A percentile compares a stretch with the other conserved stretches of the same genome.
These are phyloP conservation scores for Diaporthe citriasiana DNA, from an alignment of 2,329 filamentous ascomycete genomes.

Conservation along the genomic window DNA sequence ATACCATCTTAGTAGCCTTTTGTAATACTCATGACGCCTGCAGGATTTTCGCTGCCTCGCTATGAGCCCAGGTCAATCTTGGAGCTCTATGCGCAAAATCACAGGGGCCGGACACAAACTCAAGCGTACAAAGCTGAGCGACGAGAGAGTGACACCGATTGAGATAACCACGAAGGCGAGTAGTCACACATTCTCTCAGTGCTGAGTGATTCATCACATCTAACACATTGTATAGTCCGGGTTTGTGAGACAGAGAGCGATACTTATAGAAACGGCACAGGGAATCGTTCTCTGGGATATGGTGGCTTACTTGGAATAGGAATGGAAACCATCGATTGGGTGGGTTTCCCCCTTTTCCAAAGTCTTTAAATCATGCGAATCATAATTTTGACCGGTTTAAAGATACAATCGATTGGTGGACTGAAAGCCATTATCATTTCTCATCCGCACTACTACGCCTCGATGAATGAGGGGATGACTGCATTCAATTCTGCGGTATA, in stretches of 20 bases:
- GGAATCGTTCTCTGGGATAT: slow-evolving; percentile 9
- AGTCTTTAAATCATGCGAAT: neutral
- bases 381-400: neutral
- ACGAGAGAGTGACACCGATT: neutral
- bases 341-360: neutral
- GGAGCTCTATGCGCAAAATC: slow-evolving; percentile 13
- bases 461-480: neutral
- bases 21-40: neutral
- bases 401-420: slow-evolving; percentile 2
- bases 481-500: neutral
- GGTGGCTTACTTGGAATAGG: neutral
- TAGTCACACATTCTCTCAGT: neutral
- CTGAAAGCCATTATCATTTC: slow-evolving; percentile 6
- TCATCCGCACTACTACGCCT: neutral
- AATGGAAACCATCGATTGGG: slow-evolving; percentile 1
- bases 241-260: neutral
- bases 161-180: neutral
- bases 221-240: neutral
- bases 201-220: neutral
- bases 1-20: neutral
- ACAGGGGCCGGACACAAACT: neutral
- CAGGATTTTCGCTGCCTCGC: neutral
- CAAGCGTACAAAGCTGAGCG: neutral
- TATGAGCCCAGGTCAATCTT: neutral
- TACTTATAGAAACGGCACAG: slow-evolving; percentile 12